A percentile compares a stretch with the other conserved stretches of the same genome.
These are phyloP conservation scores for Polytrichum formosum DNA, from an alignment of 225 moss, liverwort and hornwort genomes.

Conservation along the genomic window DNA sequence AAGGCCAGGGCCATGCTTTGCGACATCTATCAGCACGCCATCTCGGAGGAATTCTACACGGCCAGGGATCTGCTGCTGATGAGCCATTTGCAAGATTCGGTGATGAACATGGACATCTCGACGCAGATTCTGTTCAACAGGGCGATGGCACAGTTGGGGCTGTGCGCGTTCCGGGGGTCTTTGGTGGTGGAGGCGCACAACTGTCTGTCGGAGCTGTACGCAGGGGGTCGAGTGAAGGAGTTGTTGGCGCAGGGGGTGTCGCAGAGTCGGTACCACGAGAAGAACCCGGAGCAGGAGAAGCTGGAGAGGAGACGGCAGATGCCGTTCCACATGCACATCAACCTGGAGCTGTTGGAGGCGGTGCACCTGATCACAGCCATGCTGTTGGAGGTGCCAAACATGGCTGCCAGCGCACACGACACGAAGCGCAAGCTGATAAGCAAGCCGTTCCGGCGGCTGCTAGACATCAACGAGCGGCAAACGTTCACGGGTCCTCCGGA, in stretches of 20 bases:
- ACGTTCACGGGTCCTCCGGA: constrained; percentile 97
- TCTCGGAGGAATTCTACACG: constrained; percentile 78
- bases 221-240: constrained; percentile 93
- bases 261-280: constrained; percentile 97
- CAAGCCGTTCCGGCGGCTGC: constrained; percentile 85
- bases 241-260: constrained; percentile 90
- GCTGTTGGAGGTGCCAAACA: constrained; percentile 96
- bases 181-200: constrained; percentile 78
- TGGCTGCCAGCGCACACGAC: constrained; percentile 95
- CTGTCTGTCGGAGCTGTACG: constrained; percentile 87
- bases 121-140: constrained; percentile 95
- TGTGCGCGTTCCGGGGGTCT: constrained; percentile 86
- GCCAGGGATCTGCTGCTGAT: constrained; percentile 90
- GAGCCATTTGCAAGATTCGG: constrained; percentile 96
- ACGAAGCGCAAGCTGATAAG: constrained; percentile 92
- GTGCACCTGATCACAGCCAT: constrained; percentile 92
- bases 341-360: constrained; percentile 91
- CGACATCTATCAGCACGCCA: constrained; percentile 94
- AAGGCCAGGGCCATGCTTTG: constrained; percentile 98
- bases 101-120: constrained; percentile 95
- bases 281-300: constrained; percentile 99
- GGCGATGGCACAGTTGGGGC: constrained; percentile 91
- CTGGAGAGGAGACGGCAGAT: constrained; percentile 91
- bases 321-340: constrained; percentile 99
- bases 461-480: constrained; percentile 95